Conservation (phyloP, 2,329 filamentous ascomycete genomes). For the Aspergillus tanneri region DNA sequence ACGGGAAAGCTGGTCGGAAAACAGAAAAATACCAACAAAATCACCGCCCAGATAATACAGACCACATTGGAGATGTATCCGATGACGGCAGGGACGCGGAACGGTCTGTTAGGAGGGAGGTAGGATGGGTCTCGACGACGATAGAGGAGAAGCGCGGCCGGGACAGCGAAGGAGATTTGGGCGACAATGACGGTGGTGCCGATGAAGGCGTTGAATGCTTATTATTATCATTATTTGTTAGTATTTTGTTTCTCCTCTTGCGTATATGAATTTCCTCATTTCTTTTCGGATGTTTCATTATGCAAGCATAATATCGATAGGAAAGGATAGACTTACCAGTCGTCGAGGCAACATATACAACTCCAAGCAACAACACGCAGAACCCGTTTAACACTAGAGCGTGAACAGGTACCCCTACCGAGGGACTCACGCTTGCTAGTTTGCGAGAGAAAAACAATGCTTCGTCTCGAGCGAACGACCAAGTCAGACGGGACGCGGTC, state of each 20-base stretch:
- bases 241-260: not conserved
- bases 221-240: not conserved
- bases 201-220: constrained; percentile 28
- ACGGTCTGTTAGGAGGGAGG: constrained; percentile 16
- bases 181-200: constrained; percentile 24
- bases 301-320: too few species aligned
- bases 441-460: constrained; percentile 30
- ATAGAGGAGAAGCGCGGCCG: constrained; percentile 18
- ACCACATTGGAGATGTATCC: constrained; percentile 18
- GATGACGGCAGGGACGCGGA: constrained; percentile 15
- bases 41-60: constrained; percentile 20
- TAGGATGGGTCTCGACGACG: constrained; percentile 15
- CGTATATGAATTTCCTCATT: too few species aligned
- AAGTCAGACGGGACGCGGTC: constrained; percentile 33
- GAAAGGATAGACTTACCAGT: constrained; percentile 11
- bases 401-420: constrained; percentile 18
- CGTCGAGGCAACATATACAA: constrained; percentile 24
- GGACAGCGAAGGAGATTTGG: constrained; percentile 25
- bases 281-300: too few species aligned
- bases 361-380: constrained; percentile 19
- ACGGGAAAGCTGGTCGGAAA: constrained; percentile 21
- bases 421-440: constrained; percentile 11
- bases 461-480: constrained; percentile 36
- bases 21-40: constrained; percentile 23
- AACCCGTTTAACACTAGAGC: constrained; percentile 18